Base-by-base conservation (phyloP, 768 basidiomycete genomes). In the Leccinum fibrillosum region DNA sequence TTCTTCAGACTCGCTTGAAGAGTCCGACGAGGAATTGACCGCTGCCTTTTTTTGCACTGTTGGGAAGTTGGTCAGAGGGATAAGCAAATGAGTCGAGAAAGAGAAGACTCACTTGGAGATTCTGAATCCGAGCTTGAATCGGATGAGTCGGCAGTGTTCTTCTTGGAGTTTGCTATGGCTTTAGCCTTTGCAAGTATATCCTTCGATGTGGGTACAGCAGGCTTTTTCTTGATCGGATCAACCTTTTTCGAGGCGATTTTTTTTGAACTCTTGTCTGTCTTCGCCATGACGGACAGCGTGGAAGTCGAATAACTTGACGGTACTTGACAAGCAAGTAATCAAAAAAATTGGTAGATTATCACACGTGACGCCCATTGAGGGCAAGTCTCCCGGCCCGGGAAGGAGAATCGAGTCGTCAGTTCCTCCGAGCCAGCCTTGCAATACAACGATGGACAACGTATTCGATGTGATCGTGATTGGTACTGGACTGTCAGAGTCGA, bases 401-500 rank as follows among this genome's bases (percentile, higher is more conserved):
- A 15, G 12, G 44, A 42, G 21, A 45, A 23, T 23, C 4, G 0
- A 47, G 21, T 47, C 45, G 45, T 23, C 23, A 21, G 6, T 45
- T 21, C 21, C 23, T 47, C 15, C 23, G 45, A 47, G 23, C 45
- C 30, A 23, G 13, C 12, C 21, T 47, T 48, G 32, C 12, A 34
- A 34, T 15, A 49, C 47, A 26, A 23, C 25, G 13, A 78, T 76
- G 75, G 74, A 78, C 2, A 64, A 73, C 58, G 68, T 75, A 37
- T 88, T 90, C 62, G 89, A 92, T 62, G 82, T 83, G 30, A 76
- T 88, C 39, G 75, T 92, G 42, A 71, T 91, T 49, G 89, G 90
- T 5, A 92, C 90, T n/a, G 90, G 89, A 1, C 75, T 98, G 4
- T 80, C 88, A 35, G 88, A 95, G 68, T 93, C 93, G 11, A 92